Evolutionary conservation across 768 basidiomycete genomes (phyloP), one percentile per base, ranked within the genome.

Genomic region (Suillus paluster): DNA sequence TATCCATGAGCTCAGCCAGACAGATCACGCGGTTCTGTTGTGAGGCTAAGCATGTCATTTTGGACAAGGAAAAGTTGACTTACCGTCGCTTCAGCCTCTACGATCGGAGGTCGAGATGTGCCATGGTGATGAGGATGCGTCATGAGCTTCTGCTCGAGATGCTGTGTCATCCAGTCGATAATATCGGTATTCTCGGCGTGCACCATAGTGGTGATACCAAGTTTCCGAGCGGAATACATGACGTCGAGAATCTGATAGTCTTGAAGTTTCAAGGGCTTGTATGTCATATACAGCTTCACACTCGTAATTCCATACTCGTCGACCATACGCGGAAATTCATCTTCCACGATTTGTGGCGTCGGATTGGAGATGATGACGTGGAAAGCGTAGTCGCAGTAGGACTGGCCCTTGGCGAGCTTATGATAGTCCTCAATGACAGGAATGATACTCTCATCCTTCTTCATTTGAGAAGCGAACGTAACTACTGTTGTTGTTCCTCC

Each of bases 231-330:
- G 1, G 71, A 74, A 46, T 66, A 65, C 55, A 77, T 65, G 52
- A 74, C 68, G 62, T 77, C 71, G 8, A 78, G 64, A 44, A 78
- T 67, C 63, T 78, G 66, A 8, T 60, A 49, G 58, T 78, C 77
- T 34, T 67, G 64, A 23, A 78, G 69, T 56, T 70, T 72, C 57
- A 76, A 57, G 14, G 71, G 64, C 17, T 71, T 67, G 60, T 78
- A 78, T 6, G 77, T 78, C 71, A 75, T 73, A 58, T 73, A 78
- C n/a, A 73, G 63, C 67, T 78, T 78, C 58, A 77, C 66, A 46
- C 66, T 68, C 14, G 75, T 73, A 57, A 78, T 73, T 5, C 77
- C 77, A 48, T 70, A 66, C 21, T 71, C 68, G n/a, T 68, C 48
- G 50, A 78, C 69, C 63, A 78, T 68, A 53, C 65, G 62, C 2